Base-by-base conservation (phyloP, 176 grass and related monocot species). In the Phyllostachys edulis region DNA sequence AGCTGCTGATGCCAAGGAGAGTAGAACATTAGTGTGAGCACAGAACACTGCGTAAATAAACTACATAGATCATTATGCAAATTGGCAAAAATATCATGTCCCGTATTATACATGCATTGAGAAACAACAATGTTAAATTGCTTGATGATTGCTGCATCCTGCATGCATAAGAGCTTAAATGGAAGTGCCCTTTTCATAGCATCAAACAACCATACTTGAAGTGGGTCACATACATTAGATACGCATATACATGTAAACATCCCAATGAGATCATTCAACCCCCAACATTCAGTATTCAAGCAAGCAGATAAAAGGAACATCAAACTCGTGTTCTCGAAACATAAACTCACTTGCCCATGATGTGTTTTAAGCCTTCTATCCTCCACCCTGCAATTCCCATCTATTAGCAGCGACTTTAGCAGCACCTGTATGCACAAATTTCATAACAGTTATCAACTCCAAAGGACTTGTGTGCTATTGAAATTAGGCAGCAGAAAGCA, bases 351-450 rank as follows among this genome's bases (percentile, higher is more conserved):
- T 77, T 94, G 90, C 10, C 95, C 95, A 82, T 97, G 95, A 75
- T 97, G 95, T 63, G 87, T 90, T 85, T 97, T 97, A 26, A 97
- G 85, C 5, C 95, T 92, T 38, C 90, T 94, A 39, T 97, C 95
- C 82, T 97, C 95, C 49, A 97, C 92, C 82, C 95, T 91, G 87
- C 92, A 97, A 71, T 94, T 97, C 27, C 92, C 92, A 59, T 97
- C 95, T 86, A 97, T 92, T 5, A 92, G 79, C 71, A 94, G 82
- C 29, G 80, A 89, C 71, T 91, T 89, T 20, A 91, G 89, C 5
- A 92, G 92, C 40, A 79, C 92, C 95, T 94, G 69, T 9, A 62
- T 23, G 21, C 67, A 45, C 1, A 85, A 34, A 80, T 82, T 65
- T 56, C 69, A 84, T 29, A 29, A 29, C 26, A 38, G 1, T 23